Percentiles rank a stretch among this genome's conserved stretches.
These are phyloP conservation scores for Cryphonectria radicalis DNA, from an alignment of 2,329 filamentous ascomycete genomes.

Conservation along the genomic window DNA sequence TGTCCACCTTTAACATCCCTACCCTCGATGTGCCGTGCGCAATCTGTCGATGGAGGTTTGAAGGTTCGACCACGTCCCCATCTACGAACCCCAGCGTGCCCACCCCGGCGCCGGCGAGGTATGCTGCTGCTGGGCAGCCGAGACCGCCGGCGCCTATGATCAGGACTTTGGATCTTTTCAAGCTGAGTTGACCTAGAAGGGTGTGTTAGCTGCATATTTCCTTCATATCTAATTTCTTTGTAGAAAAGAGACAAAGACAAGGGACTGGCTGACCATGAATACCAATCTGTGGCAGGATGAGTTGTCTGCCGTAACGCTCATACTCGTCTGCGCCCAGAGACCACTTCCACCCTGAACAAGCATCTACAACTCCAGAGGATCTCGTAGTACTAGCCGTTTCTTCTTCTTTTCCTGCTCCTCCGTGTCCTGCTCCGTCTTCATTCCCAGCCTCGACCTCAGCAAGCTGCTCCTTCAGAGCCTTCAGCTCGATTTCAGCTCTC, in stretches of 20 bases:
- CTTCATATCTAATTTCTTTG: too few relatives aligned
- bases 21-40: slow-evolving; percentile 74
- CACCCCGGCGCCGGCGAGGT: slow-evolving; percentile 87
- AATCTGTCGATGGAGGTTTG: slow-evolving; percentile 92
- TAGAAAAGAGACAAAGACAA: not conserved
- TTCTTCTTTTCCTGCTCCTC: not conserved
- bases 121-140: slow-evolving; percentile 90
- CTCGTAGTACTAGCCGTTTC: not conserved
- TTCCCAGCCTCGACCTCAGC: slow-evolving; percentile 43
- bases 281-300: slow-evolving; percentile 84
- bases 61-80: slow-evolving; percentile 83
- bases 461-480: slow-evolving; percentile 50
- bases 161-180: slow-evolving; percentile 73
- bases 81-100: slow-evolving; percentile 85
- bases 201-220: not conserved
- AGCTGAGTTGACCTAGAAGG: slow-evolving; percentile 69
- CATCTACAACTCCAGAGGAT: not conserved
- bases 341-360: slow-evolving; percentile 56
- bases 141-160: slow-evolving; percentile 88
- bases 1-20: slow-evolving; percentile 80
- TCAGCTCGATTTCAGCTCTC: slow-evolving; percentile 53
- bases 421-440: not conserved
- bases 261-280: slow-evolving; percentile 66
- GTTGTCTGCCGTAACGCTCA: slow-evolving; percentile 83
- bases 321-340: slow-evolving; percentile 76